Conservation (phyloP, 352 stramenopile species). For the Pythium periplocum region DNA sequence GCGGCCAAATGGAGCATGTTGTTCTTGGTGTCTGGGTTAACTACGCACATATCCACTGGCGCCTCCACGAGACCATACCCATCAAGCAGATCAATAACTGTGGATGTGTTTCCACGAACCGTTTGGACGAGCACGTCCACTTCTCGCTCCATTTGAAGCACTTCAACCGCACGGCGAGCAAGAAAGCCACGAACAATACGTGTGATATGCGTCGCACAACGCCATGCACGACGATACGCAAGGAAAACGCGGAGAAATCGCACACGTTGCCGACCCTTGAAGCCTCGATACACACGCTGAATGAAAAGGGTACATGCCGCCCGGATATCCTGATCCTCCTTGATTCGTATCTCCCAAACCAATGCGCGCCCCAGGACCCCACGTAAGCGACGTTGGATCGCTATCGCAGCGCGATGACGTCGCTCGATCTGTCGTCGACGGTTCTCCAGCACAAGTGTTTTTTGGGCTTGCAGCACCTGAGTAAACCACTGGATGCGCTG, state of each 20-base stretch:
- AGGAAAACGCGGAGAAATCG: constrained; percentile 25
- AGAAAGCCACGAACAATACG: constrained; percentile 56
- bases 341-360: constrained; percentile 27
- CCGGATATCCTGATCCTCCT: constrained; percentile 31
- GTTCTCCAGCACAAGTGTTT: constrained; percentile 18
- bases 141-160: constrained; percentile 26
- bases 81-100: constrained; percentile 57
- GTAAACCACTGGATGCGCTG: constrained; percentile 37
- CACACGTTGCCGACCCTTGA: constrained; percentile 27
- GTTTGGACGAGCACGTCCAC: constrained; percentile 54
- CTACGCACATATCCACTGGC: constrained; percentile 30
- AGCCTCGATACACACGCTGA: constrained; percentile 43
- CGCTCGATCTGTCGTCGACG: neutral
- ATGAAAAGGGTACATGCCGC: constrained; percentile 46
- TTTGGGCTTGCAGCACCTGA: constrained; percentile 25
- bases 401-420: constrained; percentile 26
- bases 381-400: constrained; percentile 36
- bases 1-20: constrained; percentile 47
- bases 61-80: constrained; percentile 39
- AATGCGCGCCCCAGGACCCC: constrained; percentile 22
- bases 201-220: constrained; percentile 33
- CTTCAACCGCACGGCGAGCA: constrained; percentile 18
- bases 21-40: constrained; percentile 26
- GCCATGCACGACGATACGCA: constrained; percentile 23
- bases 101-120: constrained; percentile 36